These are phyloP conservation scores for Tolypocladium ovalisporum DNA, from an alignment of 2,329 filamentous ascomycete genomes.

Conservation along the genomic window DNA sequence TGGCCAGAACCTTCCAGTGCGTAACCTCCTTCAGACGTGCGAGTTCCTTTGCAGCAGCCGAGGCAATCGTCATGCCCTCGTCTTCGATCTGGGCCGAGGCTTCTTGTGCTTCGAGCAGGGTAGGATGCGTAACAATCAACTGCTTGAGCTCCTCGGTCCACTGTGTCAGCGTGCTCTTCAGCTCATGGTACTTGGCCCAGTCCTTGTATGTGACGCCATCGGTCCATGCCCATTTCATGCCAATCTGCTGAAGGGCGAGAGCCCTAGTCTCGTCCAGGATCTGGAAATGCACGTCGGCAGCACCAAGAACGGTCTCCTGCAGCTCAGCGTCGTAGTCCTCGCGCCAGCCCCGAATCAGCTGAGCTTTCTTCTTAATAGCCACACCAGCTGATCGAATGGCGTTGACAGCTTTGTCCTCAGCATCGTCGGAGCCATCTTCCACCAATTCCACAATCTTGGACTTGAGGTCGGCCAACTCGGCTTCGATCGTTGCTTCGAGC, in stretches of 20 bases:
- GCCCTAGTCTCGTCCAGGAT: constrained; percentile 76
- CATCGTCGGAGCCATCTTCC: constrained; percentile 28
- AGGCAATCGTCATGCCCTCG: constrained; percentile 69
- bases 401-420: constrained; percentile 30
- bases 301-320: constrained; percentile 54
- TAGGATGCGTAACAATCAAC: constrained; percentile 63
- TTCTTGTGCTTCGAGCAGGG: constrained; percentile 55
- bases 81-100: constrained; percentile 62
- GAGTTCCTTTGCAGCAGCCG: constrained; percentile 70
- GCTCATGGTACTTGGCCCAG: constrained; percentile 87
- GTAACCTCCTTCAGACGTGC: constrained; percentile 72
- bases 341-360: constrained; percentile 68
- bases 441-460: constrained; percentile 54
- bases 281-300: constrained; percentile 69
- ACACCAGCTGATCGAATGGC: constrained; percentile 57
- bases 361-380: constrained; percentile 65
- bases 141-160: constrained; percentile 77
- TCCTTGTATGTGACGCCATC: constrained; percentile 94
- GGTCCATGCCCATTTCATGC: constrained; percentile 92
- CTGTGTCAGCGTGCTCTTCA: constrained; percentile 71
- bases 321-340: constrained; percentile 61
- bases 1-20: constrained; percentile 68
- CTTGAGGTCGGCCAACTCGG: constrained; percentile 56
- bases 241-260: constrained; percentile 79
- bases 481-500: constrained; percentile 55